phyloP scores from a whole-genome alignment of 768 basidiomycete species.

The Fomitopsis pulvina region DNA sequence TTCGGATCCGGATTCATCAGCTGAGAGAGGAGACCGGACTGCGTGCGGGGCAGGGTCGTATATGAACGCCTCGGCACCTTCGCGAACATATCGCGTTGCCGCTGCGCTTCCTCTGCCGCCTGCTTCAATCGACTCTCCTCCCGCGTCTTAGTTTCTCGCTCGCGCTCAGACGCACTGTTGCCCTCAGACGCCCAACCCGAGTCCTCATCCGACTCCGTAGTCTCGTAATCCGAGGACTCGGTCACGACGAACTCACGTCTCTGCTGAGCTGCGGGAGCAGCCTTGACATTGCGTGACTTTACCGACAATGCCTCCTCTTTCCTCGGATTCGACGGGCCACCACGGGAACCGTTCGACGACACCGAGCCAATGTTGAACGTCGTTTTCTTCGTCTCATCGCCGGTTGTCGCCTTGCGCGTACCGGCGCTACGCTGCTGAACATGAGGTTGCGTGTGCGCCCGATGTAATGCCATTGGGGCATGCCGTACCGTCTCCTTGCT shows the following conservation, averaged over 20 bases:
- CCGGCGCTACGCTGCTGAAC: conserved; percentile 14
- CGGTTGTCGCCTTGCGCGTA: conserved; percentile 14
- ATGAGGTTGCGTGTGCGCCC: conserved; percentile 24
- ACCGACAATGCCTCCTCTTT: background rate
- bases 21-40: conserved; percentile 56
- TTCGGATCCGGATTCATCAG: conserved; percentile 67
- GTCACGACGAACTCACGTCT: conserved; percentile 39
- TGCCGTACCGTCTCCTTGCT: conserved; percentile 27
- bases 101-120: conserved; percentile 57
- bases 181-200: conserved; percentile 56
- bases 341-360: conserved; percentile 41
- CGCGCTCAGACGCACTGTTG: conserved; percentile 27
- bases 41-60: conserved; percentile 45
- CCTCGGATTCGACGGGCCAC: conserved; percentile 11
- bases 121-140: conserved; percentile 33
- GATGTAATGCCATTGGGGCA: conserved; percentile 18
- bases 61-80: conserved; percentile 66
- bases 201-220: conserved; percentile 49
- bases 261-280: conserved; percentile 5
- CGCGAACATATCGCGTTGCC: conserved; percentile 64
- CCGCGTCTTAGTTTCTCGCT: conserved; percentile 17
- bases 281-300: conserved; percentile 13
- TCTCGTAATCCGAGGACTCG: conserved; percentile 43
- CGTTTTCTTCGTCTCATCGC: conserved; percentile 16
- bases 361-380: conserved; percentile 56